phyloP scores from a whole-genome alignment of 2,329 filamentous ascomycete genomes.

The Pochonia chlamydosporia region DNA sequence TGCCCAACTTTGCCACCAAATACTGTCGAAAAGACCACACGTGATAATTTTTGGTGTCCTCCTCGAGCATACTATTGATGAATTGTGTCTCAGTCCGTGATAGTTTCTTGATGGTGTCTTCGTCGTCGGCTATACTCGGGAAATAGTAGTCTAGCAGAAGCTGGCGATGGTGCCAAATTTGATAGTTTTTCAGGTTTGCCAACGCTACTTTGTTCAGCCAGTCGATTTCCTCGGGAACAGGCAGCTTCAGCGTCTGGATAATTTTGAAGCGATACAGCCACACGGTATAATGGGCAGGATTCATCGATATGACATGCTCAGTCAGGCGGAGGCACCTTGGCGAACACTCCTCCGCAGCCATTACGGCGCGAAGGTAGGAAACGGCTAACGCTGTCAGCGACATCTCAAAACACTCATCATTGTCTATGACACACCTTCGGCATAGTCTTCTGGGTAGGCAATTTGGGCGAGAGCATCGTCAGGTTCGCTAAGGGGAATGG shows the following conservation, averaged over 20 bases:
- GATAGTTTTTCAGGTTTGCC: conserved; percentile 91
- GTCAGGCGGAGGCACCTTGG: conserved; percentile 75
- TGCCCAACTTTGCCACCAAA: conserved; percentile 58
- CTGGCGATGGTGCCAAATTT: conserved; percentile 83
- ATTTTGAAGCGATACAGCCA: conserved; percentile 92
- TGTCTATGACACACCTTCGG: conserved; percentile 51
- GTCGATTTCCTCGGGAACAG: conserved; percentile 64
- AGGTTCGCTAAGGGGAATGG: conserved; percentile 79
- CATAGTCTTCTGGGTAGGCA: conserved; percentile 83
- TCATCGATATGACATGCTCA: conserved; percentile 84
- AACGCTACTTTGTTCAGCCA: conserved; percentile 86
- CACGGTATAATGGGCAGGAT: conserved; percentile 96
- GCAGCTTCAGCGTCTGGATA: conserved; percentile 59
- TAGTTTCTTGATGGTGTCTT: conserved; percentile 50
- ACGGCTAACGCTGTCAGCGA: conserved; percentile 52
- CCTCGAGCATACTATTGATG: conserved; percentile 70
- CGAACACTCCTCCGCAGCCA: conserved; percentile 81
- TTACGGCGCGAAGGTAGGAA: conserved; percentile 87
- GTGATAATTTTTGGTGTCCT: conserved; percentile 96
- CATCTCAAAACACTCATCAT: conserved; percentile 1
- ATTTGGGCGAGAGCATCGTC: conserved; percentile 84
- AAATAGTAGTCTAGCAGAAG: conserved; percentile 56
- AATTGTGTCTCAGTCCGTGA: conserved; percentile 67
- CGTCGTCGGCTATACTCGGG: conserved; percentile 53
- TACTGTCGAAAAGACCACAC: conserved; percentile 94